Conservation (phyloP, 2,329 filamentous ascomycete species). For the Claviceps purpurea region DNA sequence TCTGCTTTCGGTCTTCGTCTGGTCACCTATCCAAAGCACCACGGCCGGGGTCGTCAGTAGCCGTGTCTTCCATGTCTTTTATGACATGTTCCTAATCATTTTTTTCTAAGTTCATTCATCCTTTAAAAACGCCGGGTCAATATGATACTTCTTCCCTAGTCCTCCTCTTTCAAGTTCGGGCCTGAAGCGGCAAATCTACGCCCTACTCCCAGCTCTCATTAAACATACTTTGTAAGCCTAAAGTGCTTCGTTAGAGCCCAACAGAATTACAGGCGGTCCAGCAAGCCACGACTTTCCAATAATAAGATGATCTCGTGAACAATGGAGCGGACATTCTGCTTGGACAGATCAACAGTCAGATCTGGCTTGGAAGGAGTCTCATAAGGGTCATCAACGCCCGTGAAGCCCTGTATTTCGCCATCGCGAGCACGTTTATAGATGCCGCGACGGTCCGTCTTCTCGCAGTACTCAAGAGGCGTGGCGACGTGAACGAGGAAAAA, state of each 20-base stretch:
- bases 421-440: slow-evolving; percentile 73
- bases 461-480: slow-evolving; percentile 80
- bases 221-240: too few relatives aligned
- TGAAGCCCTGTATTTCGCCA: slow-evolving; percentile 96
- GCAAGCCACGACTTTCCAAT: slow-evolving; percentile 75
- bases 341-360: slow-evolving; percentile 71
- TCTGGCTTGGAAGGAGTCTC: slow-evolving; percentile 73
- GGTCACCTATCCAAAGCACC: too few relatives aligned
- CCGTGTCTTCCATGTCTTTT: too few relatives aligned
- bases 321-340: slow-evolving; percentile 78
- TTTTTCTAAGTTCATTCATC: too few relatives aligned
- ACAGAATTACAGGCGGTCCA: slow-evolving; percentile 51
- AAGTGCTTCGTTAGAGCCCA: background rate
- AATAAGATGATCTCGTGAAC: slow-evolving; percentile 94
- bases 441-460: slow-evolving; percentile 89
- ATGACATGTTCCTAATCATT: too few relatives aligned
- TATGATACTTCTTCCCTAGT: too few relatives aligned
- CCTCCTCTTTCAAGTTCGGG: too few relatives aligned
- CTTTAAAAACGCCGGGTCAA: too few relatives aligned
- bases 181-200: too few relatives aligned
- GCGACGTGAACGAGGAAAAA: slow-evolving; percentile 96
- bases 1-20: too few relatives aligned
- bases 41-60: too few relatives aligned
- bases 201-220: too few relatives aligned
- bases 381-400: slow-evolving; percentile 94